Evolutionary conservation across 768 basidiomycete genomes (phyloP).

Genomic region (Thelephora aurantiotincta): DNA sequence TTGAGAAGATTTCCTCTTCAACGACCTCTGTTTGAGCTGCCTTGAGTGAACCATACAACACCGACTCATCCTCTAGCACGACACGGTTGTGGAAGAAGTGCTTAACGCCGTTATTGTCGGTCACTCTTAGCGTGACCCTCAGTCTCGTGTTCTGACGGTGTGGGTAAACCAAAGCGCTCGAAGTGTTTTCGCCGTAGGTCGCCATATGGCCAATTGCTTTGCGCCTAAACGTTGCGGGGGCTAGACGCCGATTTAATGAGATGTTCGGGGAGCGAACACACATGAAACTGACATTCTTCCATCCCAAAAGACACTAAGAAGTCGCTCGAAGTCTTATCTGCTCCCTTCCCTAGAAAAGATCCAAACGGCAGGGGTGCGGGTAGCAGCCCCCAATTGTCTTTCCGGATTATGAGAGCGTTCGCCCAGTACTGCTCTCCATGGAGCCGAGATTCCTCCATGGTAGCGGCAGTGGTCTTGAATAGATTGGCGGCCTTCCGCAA

Average conservation of each 20-base stretch:
- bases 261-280: neutral
- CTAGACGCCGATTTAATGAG: slow-evolving; percentile 22
- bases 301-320: slow-evolving; percentile 70
- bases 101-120: slow-evolving; percentile 19
- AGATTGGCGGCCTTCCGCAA: slow-evolving; percentile 59
- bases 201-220: slow-evolving; percentile 60
- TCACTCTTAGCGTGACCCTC: slow-evolving; percentile 36
- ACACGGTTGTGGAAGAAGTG: slow-evolving; percentile 24
- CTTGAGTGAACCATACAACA: slow-evolving; percentile 37
- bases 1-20: slow-evolving; percentile 68
- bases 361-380: slow-evolving; percentile 68
- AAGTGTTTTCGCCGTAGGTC: slow-evolving; percentile 25
- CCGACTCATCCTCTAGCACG: slow-evolving; percentile 16
- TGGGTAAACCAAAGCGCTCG: slow-evolving; percentile 40
- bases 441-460: slow-evolving; percentile 47
- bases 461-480: slow-evolving; percentile 55
- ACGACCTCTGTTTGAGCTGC: slow-evolving; percentile 58
- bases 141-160: slow-evolving; percentile 51
- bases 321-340: slow-evolving; percentile 70
- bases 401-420: slow-evolving; percentile 62
- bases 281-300: slow-evolving; percentile 59
- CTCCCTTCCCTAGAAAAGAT: slow-evolving; percentile 56
- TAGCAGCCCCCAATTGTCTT: slow-evolving; percentile 68
- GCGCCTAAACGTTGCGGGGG: slow-evolving; percentile 46
- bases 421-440: slow-evolving; percentile 69